Evolutionary conservation across 2,329 filamentous ascomycete species (phyloP).

Genomic region (Sarocladium brachiariae): DNA sequence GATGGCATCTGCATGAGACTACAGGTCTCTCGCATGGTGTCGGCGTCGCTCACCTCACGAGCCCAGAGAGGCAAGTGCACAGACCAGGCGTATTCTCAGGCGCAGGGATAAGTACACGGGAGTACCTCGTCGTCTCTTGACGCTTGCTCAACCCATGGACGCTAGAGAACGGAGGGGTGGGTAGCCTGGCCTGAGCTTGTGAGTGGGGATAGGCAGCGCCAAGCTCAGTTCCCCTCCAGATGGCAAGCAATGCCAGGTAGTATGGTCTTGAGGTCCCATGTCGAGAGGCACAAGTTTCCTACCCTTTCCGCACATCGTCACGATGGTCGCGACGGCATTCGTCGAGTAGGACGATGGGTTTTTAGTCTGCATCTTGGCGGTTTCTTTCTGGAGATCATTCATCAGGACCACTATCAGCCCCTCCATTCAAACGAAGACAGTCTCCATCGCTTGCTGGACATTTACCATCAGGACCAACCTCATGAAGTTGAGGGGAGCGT

Average conservation of each 20-base stretch:
- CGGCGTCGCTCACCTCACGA: neutral
- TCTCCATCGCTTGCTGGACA: neutral
- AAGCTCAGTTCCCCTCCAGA: conserved; percentile 4
- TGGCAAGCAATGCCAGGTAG: neutral
- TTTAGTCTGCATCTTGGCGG: neutral
- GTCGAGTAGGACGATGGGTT: neutral
- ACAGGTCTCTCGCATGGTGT: neutral
- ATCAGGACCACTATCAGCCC: neutral
- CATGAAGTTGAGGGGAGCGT: neutral
- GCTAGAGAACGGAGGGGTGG: conserved; percentile 7
- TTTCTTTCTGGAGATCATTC: neutral
- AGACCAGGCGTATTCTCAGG: neutral
- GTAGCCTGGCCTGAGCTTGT: neutral
- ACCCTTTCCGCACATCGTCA: conserved; percentile 5
- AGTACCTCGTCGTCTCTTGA: conserved; percentile 7
- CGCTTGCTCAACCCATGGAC: neutral
- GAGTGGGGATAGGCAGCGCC: conserved; percentile 1
- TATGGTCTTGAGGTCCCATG: neutral
- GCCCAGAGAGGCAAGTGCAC: neutral
- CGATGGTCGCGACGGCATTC: conserved; percentile 4
- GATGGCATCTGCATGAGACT: conserved; percentile 6
- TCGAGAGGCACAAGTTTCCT: conserved; percentile 2
- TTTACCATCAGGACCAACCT: neutral
- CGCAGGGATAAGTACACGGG: conserved; percentile 7
- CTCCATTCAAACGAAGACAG: neutral